Evolutionary conservation across 2,329 filamentous ascomycete species (phyloP), one percentile per base, ranked within the genome.

Genomic region (Fusarium stilboides): DNA sequence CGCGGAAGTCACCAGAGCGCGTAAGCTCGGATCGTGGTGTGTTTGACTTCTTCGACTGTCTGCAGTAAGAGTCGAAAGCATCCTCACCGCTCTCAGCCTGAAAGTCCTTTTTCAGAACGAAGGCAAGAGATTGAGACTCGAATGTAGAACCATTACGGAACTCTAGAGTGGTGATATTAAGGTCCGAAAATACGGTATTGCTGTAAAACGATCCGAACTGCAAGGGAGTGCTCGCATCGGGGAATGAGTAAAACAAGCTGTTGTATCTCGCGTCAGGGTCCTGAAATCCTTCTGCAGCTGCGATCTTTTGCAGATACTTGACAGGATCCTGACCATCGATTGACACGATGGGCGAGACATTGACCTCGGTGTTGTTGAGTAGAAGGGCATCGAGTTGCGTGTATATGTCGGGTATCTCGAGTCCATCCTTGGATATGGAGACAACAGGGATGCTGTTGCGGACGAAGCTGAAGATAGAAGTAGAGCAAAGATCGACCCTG

Each of bases 261-360:
- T 60, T 60, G 28, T 55, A 55, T 8, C 50, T 34, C 6, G 57
- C 50, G 49, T 60, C 57, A 1, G 57, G 57, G 4, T 60, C 57
- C 5, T 54, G 57, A 9, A 20, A 17, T 6, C 13, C 4, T 13
- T 28, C 17, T 17, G 19, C 9, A 9, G 22, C 22, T 14, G 50
- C 33, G 6, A 55, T 22, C 17, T 26, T 22, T 1, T 47, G 14
- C 6, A 60, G 36, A 26, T 47, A 60, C 7, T 33, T 5, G 14
- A 20, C 19, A 28, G 52, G 31, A 24, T 55, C 50, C 3, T 55
- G 17, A 13, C 57, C 57, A 26, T 60, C 36, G 20, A 60, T 60
- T 6, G 34, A 47, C 6, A 22, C 20, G 15, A 60, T 8, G 1
- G 57, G 50, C 2, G 57, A 60, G 15, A 55, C 43, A 12, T 49